Evolutionary conservation across 176 grass and related monocot genomes (phyloP).

Genomic region (Poa annua): DNA sequence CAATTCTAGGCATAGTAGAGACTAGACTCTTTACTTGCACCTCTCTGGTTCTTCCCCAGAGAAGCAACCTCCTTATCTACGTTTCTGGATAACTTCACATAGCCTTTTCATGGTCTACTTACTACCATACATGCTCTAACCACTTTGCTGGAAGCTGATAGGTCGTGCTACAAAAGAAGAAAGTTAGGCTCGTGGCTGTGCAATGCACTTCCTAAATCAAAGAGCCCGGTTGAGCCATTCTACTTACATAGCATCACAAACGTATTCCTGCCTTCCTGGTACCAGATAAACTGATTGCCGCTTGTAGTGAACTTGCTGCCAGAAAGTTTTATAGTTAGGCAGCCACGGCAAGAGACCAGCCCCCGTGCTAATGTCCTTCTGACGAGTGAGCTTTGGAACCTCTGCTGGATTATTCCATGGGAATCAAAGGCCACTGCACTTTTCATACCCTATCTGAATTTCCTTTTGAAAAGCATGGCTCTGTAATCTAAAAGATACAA

Average conservation of each 20-base stretch:
- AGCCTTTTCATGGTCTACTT: slow-evolving; percentile 45
- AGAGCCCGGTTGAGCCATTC: not conserved
- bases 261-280: not conserved
- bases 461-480: slow-evolving; percentile 15
- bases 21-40: slow-evolving; percentile 32
- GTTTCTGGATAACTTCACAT: slow-evolving; percentile 44
- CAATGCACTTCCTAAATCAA: slow-evolving; percentile 3
- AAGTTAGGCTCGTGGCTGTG: slow-evolving; percentile 6
- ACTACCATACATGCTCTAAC: slow-evolving; percentile 23
- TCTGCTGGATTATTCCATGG: slow-evolving; percentile 33
- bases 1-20: slow-evolving; percentile 30
- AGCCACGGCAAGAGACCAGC: not conserved
- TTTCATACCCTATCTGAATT: slow-evolving; percentile 41
- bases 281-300: not conserved
- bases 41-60: slow-evolving; percentile 36
- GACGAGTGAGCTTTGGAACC: not conserved
- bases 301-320: not conserved
- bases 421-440: slow-evolving; percentile 10
- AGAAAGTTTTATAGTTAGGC: not conserved
- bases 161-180: slow-evolving; percentile 2
- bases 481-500: slow-evolving; percentile 10
- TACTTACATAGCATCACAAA: not conserved
- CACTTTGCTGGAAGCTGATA: slow-evolving; percentile 14
- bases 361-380: not conserved
- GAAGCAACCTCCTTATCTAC: slow-evolving; percentile 28